Evolutionary conservation across 345 rosid genomes (phyloP), one percentile per base, ranked within the genome.

Genomic region (Gossypium longicalyx): DNA sequence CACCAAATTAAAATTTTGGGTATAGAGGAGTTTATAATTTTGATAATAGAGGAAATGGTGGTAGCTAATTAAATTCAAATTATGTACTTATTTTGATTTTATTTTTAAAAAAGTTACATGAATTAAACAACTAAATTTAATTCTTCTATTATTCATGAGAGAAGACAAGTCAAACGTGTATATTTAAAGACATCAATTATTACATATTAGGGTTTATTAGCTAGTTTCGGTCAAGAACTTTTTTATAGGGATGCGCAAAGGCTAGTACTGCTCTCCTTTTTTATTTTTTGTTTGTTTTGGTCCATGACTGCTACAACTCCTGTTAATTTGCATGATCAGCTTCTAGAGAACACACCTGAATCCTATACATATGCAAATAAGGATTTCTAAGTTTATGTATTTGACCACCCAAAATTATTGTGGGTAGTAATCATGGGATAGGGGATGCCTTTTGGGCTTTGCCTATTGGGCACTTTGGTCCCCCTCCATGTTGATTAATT

Each of bases 371-470:
- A 53, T 5, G 58, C 4, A 34, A 4, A 10, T 11, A n/a, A 12
- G 4, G 25, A 15, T 9, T 27, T 70, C 9, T 29, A 8, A 29
- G 60, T 29, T 70, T 29, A 70, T 29, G 27, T 51, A 52, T 52
- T 52, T 70, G 73, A 70, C 23, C 60, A 70, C 29, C 17, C 45
- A 70, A 70, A 29, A 52, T 70, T 70, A 70, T 52, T 51, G 43
- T 48, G 45, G 45, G 1, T 3, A 69, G 10, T 44, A 66, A 47
- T 41, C 20, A 45, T 9, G 23, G 53, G 41, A 67, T 13, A 67
- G 56, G 71, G 53, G 57, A 7, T 22, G 2, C 57, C 38, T 2
- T 34, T 56, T 20, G 60, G 60, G 60, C 60, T 20, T 47, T 47
- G 20, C 41, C 56, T 67, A 22, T 23, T 15, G 20, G 52, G 34